These are phyloP conservation scores for Maudiozyma humilis DNA, from an alignment of 1,139 yeast species.

Conservation along the genomic window DNA sequence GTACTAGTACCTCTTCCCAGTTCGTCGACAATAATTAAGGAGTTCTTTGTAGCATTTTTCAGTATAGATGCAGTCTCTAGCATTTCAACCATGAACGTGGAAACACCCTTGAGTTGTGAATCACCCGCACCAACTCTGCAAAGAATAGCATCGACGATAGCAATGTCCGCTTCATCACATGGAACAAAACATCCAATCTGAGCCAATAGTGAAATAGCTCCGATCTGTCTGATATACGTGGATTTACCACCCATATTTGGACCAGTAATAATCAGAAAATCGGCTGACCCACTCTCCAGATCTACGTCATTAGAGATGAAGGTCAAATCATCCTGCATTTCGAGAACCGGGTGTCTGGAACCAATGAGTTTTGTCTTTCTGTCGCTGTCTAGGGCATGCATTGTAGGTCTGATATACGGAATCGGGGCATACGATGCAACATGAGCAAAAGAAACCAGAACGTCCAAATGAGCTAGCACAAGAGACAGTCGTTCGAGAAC, in stretches of 20 bases:
- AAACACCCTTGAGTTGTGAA: conserved; percentile 90
- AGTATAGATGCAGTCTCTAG: conserved; percentile 88
- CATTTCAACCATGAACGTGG: conserved; percentile 98
- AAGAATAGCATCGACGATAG: conserved; percentile 81
- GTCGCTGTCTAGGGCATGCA: conserved; percentile 43
- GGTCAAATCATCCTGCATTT: conserved; percentile 77
- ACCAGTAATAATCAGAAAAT: conserved; percentile 83
- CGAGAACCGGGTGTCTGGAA: conserved; percentile 91
- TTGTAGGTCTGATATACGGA: conserved; percentile 66
- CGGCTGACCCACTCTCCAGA: conserved; percentile 43
- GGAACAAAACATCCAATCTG: conserved; percentile 94
- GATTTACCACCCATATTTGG: conserved; percentile 99
- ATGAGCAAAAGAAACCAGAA: conserved; percentile 76
- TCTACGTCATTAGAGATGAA: conserved; percentile 82
- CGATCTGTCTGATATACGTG: conserved; percentile 85
- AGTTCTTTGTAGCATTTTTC: conserved; percentile 74
- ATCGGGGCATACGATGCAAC: conserved; percentile 76
- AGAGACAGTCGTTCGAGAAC: conserved; percentile 61
- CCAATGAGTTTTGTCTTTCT: conserved; percentile 54
- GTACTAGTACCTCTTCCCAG: conserved; percentile 95
- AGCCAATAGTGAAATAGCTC: conserved; percentile 80
- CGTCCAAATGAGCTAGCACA: conserved; percentile 70
- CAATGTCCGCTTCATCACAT: conserved; percentile 59
- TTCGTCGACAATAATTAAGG: conserved; percentile 87
- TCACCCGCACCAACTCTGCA: conserved; percentile 99